A percentile compares a stretch with the other conserved stretches of the same genome.
These are phyloP conservation scores for Stephanocyclus meneghinianus DNA, from an alignment of 352 stramenopile species.

Conservation along the genomic window DNA sequence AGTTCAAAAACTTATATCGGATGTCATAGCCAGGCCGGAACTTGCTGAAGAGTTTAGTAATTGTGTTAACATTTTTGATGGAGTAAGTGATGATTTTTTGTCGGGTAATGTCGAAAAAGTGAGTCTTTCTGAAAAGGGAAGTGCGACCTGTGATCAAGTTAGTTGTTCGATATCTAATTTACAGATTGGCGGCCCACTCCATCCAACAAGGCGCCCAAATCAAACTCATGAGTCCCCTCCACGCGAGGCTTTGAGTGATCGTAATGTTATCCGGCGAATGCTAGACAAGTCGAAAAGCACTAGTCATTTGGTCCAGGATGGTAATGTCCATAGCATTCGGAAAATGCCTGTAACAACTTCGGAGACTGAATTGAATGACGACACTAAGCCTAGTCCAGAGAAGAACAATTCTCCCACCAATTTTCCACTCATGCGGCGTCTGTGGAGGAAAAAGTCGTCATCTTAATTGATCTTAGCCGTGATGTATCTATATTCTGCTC, in stretches of 20 bases:
- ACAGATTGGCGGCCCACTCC: background rate
- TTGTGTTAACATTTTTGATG: background rate
- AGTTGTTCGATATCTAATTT: background rate
- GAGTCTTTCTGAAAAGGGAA: background rate
- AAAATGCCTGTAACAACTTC: background rate
- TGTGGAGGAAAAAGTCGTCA: slow-evolving; percentile 11
- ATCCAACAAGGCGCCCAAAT: background rate
- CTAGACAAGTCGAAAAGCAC: background rate
- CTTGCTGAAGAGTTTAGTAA: no score
- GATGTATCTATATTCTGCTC: no score
- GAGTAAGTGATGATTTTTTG: background rate
- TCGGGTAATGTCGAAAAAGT: background rate
- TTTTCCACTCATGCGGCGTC: background rate
- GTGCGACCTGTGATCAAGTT: background rate
- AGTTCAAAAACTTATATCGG: background rate
- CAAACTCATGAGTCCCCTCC: background rate
- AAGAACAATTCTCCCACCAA: slow-evolving; percentile 2
- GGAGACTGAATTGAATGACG: background rate
- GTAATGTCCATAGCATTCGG: background rate
- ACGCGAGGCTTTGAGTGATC: background rate
- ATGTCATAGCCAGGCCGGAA: background rate
- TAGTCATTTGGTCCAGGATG: background rate
- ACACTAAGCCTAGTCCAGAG: background rate
- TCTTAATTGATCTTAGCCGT: background rate
- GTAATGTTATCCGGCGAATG: background rate